Base-by-base conservation (phyloP, 352 stramenopile species). In the Phytophthora tentaculata region DNA sequence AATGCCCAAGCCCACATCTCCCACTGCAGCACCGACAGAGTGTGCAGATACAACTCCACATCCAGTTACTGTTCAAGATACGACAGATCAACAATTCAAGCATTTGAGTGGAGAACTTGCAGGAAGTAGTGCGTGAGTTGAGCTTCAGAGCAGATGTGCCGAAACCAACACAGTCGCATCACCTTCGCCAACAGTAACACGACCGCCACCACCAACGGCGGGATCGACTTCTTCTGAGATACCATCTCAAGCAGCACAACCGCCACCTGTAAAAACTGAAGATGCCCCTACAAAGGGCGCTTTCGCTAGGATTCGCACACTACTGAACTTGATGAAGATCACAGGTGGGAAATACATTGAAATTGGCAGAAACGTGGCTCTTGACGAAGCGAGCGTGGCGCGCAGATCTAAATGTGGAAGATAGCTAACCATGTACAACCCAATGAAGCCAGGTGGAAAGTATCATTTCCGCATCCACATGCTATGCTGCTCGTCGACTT, bases 381-480 rank as follows among this genome's bases (percentile, higher is more conserved):
- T 56, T 1, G 56, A 56, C 20, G 39, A 45, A 20, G 13, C 39
- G 4, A 45, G 39, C n/a, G n/a, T 63, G 4, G 56, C 56, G 0
- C 54, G 19, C 8, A 24, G 44, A 19, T 32, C 56, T 8, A 45
- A 45, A 55, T 76, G 57, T 48, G 43, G 29, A 6, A n/a, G 24
- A 6, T 12, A 17, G 13, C 5, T 61, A 13, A 62, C 35, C 13
- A 52, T 63, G 20, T 47, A 49, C 9, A 56, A 50, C 24, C 45
- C 61, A 1, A 61, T 58, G 52, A 82, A 79, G 19, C 67, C 74
- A 5, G 59, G 51, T 14, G 70, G 73, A 5, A 76, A 77, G 35
- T 75, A 73, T 35, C 70, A 82, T 24, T 82, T 82, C 51, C 56
- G 68, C 5, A 60, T 82, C 5, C 77, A 77, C 50, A 65, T 67